phyloP scores from a whole-genome alignment of 2,329 filamentous ascomycete species.

The Ophiognomonia clavigignenti-juglandacearum region DNA sequence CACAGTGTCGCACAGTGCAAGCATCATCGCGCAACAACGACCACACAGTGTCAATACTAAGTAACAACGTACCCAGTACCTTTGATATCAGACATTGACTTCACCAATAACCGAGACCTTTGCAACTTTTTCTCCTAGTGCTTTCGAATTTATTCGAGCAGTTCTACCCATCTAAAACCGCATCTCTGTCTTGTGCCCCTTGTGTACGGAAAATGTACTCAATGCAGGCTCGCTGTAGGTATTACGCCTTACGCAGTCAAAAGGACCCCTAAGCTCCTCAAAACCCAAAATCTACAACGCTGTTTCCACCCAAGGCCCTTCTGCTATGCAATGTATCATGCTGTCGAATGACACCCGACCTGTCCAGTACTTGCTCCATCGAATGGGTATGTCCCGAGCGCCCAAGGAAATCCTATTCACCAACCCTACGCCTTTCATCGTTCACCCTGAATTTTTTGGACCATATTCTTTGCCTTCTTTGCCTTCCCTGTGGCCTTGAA shows the following conservation, averaged over 20 bases:
- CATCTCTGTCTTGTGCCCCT: too few relatives aligned
- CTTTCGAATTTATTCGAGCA: not conserved
- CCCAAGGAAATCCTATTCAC: too few relatives aligned
- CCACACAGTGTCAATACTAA: too few relatives aligned
- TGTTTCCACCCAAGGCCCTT: constrained; percentile 1
- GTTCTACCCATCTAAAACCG: not conserved
- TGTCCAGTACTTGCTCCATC: not conserved
- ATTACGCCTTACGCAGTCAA: too few relatives aligned
- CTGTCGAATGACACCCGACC: not conserved
- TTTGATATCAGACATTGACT: too few relatives aligned
- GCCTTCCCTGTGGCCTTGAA: too few relatives aligned
- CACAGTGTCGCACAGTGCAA: not conserved
- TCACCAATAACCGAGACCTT: too few relatives aligned
- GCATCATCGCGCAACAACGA: too few relatives aligned
- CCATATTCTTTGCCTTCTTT: not conserved
- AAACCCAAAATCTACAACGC: not conserved
- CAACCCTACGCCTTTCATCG: too few relatives aligned
- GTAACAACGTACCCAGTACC: too few relatives aligned
- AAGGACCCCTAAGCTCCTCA: not conserved
- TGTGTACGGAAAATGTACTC: not conserved
- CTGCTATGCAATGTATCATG: constrained; percentile 9
- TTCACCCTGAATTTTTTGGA: not conserved
- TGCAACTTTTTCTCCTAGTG: too few relatives aligned
- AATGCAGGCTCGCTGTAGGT: not conserved
- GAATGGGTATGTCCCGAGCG: too few relatives aligned